Evolutionary conservation across 2,329 filamentous ascomycete species (phyloP).

Genomic region (Alternaria arborescens): DNA sequence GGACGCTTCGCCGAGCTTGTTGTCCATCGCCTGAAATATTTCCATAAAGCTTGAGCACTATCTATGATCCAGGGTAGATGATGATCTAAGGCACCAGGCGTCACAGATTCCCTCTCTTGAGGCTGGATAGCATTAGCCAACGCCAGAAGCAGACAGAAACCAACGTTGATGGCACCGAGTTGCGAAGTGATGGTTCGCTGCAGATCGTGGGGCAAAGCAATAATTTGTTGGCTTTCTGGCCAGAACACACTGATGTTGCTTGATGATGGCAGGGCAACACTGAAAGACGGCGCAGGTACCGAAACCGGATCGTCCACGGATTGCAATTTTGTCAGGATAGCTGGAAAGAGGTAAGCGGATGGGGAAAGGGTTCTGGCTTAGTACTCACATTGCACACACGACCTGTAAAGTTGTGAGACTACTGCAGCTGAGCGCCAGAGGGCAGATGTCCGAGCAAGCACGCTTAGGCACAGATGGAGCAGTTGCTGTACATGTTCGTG

Average conservation of each 20-base stretch:
- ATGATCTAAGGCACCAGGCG: conserved; percentile 21
- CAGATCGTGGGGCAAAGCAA: conserved; percentile 53
- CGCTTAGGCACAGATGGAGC: conserved; percentile 48
- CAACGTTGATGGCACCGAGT: conserved; percentile 36
- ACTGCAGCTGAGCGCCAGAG: conserved; percentile 48
- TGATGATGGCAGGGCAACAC: conserved; percentile 51
- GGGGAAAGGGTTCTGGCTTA: not conserved
- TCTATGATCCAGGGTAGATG: conserved; percentile 40
- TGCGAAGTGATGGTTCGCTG: conserved; percentile 44
- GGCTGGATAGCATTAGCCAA: conserved; percentile 18
- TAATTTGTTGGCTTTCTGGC: conserved; percentile 50
- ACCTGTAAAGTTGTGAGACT: conserved; percentile 50
- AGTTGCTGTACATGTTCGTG: conserved; percentile 49
- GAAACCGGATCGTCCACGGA: conserved; percentile 27
- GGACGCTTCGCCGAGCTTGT: conserved; percentile 13
- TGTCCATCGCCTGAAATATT: conserved; percentile 33
- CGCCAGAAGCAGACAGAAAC: conserved; percentile 35
- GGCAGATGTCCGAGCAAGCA: conserved; percentile 47
- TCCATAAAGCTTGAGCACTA: conserved; percentile 36
- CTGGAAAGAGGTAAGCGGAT: conserved; percentile 43
- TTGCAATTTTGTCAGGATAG: conserved; percentile 57
- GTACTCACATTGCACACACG: conserved; percentile 53
- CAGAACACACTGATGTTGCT: conserved; percentile 50
- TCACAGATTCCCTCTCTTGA: not conserved
- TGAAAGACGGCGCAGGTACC: conserved; percentile 26